phyloP scores from a whole-genome alignment of 805 yeast genomes.

The Limtongozyma cylindracea region DNA sequence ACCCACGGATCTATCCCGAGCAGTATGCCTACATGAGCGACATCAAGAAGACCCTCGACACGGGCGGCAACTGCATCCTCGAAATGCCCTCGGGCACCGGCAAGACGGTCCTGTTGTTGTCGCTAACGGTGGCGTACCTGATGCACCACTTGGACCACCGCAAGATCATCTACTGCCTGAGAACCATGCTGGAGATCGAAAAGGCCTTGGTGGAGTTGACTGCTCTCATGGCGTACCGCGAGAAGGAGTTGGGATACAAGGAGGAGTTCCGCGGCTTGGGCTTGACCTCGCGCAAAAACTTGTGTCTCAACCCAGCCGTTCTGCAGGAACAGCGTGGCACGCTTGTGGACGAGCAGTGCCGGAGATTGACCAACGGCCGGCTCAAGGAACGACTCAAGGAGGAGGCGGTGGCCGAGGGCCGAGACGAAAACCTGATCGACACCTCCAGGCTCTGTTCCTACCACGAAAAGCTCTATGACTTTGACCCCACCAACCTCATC shows the following conservation, averaged over 20 bases:
- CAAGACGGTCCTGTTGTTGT: slow-evolving; percentile 76
- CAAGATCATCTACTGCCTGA: slow-evolving; percentile 90
- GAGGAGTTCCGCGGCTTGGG: slow-evolving; percentile 94
- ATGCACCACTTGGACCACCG: slow-evolving; percentile 86
- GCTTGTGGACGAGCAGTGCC: slow-evolving; percentile 87
- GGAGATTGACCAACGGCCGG: slow-evolving; percentile 85
- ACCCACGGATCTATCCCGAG: slow-evolving; percentile 92
- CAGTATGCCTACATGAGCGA: slow-evolving; percentile 97
- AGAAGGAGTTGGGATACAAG: slow-evolving; percentile 56
- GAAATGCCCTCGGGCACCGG: slow-evolving; percentile 99
- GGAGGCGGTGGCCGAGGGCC: slow-evolving; percentile 7
- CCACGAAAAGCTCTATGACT: slow-evolving; percentile 73
- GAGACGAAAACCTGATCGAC: no score
- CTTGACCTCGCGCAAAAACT: slow-evolving; percentile 77
- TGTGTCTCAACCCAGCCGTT: slow-evolving; percentile 77
- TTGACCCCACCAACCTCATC: slow-evolving; percentile 70
- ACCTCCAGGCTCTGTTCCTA: slow-evolving; percentile 73
- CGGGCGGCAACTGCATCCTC: slow-evolving; percentile 85
- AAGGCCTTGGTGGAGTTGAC: slow-evolving; percentile 85
- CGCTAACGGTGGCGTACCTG: slow-evolving; percentile 87
- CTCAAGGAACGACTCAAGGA: slow-evolving; percentile 34
- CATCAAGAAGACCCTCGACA: slow-evolving; percentile 79
- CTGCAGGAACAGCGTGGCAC: slow-evolving; percentile 75
- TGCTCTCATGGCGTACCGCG: slow-evolving; percentile 66
- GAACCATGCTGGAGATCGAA: slow-evolving; percentile 98